Base-by-base conservation (phyloP, 2,329 filamentous ascomycete genomes). In the Ophiocordyceps sinensis region DNA sequence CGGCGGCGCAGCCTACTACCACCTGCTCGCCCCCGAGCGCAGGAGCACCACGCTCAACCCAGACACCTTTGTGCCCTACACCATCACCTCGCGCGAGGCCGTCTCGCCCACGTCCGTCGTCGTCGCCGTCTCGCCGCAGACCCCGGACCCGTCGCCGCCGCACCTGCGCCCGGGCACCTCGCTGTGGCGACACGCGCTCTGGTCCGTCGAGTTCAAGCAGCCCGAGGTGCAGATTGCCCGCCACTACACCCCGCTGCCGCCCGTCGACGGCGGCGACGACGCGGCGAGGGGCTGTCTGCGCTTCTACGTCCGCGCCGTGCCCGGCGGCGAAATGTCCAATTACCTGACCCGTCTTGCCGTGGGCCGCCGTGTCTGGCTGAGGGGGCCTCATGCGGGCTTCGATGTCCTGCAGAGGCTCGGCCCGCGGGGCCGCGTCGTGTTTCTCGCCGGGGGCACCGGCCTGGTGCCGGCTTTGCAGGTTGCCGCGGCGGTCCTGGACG, bases 131-230 rank as follows among this genome's bases (percentile, higher is more conserved):
- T 61, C 61, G 23, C 67, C 76, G 12, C 54, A 55, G 5, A 50
- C 47, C 2, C 51, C 48, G 1, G 53, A 57, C 39, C 48, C 57
- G 6, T 43, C 43, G 31, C 52, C 46, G 2, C 59, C 51, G 10
- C 56, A 56, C 41, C 39, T 63, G n/a, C 31, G 44, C 15, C 45
- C 50, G 19, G 31, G 45, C n/a, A 45, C 50, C 3, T 42, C 45
- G 14, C 35, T 43, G 47, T 62, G 63, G 61, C 49, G 48, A 11
- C 48, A 74, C 42, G 82, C 83, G 5, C 70, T 93, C 35, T 94
- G 86, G 82, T 87, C 82, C 47, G 81, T 96, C 29, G 83, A 95
- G 65, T 78, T 94, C 55, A 94, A 94, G 64, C 91, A 96, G 63
- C 91, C 91, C 2, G 80, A 94, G 58, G 64, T 96, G 43, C 88